Base-by-base conservation (phyloP, 192 early-diverging fungal species). In the Coemansia aciculifera region DNA sequence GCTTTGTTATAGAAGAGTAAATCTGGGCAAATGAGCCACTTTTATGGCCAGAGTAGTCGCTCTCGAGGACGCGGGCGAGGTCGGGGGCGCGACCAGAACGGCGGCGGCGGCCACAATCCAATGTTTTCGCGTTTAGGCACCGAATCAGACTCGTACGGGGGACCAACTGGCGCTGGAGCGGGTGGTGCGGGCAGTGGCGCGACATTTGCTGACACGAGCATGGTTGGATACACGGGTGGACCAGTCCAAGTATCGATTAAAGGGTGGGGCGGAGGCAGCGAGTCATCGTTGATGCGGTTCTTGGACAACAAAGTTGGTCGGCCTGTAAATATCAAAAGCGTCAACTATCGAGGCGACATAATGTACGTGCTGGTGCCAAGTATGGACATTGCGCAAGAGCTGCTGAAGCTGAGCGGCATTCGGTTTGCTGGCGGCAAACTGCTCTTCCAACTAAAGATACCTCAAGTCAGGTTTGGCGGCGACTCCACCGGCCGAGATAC, bases 371-470 rank as follows among this genome's bases (percentile, higher is more conserved):
- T 67, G 9, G 72, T 83, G 5, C 69, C 75, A 6, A 64, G 59
- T 61, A 64, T 57, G 57, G 76, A 61, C 13, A 67, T 72, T 46
- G 80, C 75, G 38, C 69, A 83, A 39, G 72, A 69, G 44, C 61
- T 83, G 36, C 64, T 83, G 36, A 78, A 69, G 31, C 67, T 83
- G 31, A 83, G 61, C 42, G 80, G 80, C 13, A 75, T 83, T 40
- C 72, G 80, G 27, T 83, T 78, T 72, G 72, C 76, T 21, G 75
- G 76, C 11, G 68, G 69, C 39, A 83, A 75, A 67, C 64, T 83
- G 39, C 56, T 73, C 3, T 62, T 83, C 11, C 80, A 82, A 59
- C 40, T 81, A 31, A 76, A 72, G 57, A 71, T 68, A 19, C 70
- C 73, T n/a, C 79, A 71, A 3, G 74, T 73, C 32, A 73, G 68